These are phyloP conservation scores for Calocera cornea DNA, from an alignment of 768 basidiomycete genomes.

Conservation along the genomic window DNA sequence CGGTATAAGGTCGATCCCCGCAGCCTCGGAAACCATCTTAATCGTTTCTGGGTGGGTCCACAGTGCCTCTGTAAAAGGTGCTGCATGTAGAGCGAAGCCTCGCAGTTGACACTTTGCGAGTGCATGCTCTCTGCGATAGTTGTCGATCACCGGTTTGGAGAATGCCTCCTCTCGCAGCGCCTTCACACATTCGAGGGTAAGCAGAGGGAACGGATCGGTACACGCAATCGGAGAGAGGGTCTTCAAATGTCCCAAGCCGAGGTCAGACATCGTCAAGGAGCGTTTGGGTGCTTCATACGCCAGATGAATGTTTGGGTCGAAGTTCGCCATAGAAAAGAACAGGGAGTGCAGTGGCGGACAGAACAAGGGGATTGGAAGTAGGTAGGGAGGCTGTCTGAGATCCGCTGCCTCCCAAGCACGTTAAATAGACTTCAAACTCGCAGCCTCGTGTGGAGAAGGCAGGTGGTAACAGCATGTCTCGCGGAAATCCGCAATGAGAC, in stretches of 20 bases:
- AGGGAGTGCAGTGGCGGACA: not conserved
- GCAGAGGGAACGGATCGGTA: slow-evolving; percentile 11
- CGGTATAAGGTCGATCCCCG: slow-evolving; percentile 13
- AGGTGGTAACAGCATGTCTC: too few relatives aligned
- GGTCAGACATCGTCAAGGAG: slow-evolving; percentile 8
- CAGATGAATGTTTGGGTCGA: slow-evolving; percentile 10
- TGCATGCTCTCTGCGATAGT: not conserved
- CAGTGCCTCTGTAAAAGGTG: slow-evolving; percentile 1
- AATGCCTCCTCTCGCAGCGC: slow-evolving; percentile 10
- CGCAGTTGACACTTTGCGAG: slow-evolving; percentile 2
- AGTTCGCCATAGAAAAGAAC: not conserved
- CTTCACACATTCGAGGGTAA: slow-evolving; percentile 7
- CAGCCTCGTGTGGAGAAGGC: too few relatives aligned
- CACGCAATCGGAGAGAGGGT: slow-evolving; percentile 7
- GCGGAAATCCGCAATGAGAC: too few relatives aligned
- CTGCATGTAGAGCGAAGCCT: not conserved
- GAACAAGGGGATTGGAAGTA: not conserved
- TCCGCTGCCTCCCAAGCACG: not conserved
- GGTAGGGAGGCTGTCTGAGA: not conserved
- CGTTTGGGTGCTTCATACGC: slow-evolving; percentile 3
- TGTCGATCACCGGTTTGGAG: slow-evolving; percentile 4
- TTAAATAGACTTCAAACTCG: too few relatives aligned
- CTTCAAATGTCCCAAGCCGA: slow-evolving; percentile 9
- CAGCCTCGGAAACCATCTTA: slow-evolving; percentile 7
- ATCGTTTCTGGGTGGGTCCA: slow-evolving; percentile 11